Evolutionary conservation across 352 stramenopile species (phyloP), one percentile per base, ranked within the genome.

Genomic region (Globisporangium perplexum): DNA sequence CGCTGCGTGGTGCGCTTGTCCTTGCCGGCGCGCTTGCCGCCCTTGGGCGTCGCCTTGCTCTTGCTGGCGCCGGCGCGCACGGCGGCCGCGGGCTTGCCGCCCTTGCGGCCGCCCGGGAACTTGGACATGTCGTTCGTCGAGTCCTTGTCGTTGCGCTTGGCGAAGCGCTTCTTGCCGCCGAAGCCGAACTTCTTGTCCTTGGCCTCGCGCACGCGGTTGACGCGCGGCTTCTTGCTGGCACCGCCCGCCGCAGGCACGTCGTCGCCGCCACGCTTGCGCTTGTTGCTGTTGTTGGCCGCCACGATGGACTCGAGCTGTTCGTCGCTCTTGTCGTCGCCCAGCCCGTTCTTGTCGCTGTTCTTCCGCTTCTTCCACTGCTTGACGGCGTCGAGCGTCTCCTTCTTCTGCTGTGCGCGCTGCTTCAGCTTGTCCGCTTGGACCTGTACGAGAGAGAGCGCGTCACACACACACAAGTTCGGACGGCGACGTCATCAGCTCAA

Each of bases 341-440:
- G 70, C 3, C 69, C 70, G 20, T 71, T 68, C 55, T 84, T 85
- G 72, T 91, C 77, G 58, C 70, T 85, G 49, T 69, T 74, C 72
- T 86, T 88, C 17, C 81, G 77, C 70, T 92, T 94, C 66, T 94
- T 94, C 83, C 83, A 94, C 66, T 92, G 81, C 68, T 94, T 92
- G 33, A 94, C 79, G 7, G 81, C 79, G 24, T 90, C 72, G n/a
- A 92, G 69, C 55, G 83, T 92, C 53, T 94, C 82, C 66, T 94
- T 94, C 79, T 92, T 92, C 68, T 91, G 72, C 62, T 91, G 69
- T 46, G 79, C 68, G 28, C 83, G 79, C 60, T 92, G 73, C 70
- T 92, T 90, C 41, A 73, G 60, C 71, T 94, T 94, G 57, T 92
- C 79, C 12, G 81, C 77, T 69, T 94, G 83, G 26, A 82, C 49